Conservation (phyloP, 352 stramenopile species). For the Phytophthora multivora region DNA sequence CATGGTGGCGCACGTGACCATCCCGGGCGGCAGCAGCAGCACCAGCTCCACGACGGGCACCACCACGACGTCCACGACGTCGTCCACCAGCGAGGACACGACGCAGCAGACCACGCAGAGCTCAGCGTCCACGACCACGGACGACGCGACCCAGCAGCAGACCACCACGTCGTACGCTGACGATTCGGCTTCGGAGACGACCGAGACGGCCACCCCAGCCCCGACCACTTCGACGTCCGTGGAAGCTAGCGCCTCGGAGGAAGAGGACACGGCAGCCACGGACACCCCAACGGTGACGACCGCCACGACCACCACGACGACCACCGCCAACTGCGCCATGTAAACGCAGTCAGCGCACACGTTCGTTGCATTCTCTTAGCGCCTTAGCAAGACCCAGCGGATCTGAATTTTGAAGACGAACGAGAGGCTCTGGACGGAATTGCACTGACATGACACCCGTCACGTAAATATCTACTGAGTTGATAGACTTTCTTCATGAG, state of each 20-base stretch:
- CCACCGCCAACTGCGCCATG: conserved; percentile 31
- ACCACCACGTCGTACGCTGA: conserved; percentile 12
- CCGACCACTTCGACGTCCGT: conserved; percentile 20
- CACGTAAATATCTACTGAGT: conserved; percentile 19
- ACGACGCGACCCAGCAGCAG: conserved; percentile 18
- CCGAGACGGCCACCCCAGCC: conserved; percentile 21
- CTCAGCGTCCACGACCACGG: conserved; percentile 9
- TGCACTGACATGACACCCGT: conserved; percentile 16
- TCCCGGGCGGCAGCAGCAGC: conserved; percentile 30
- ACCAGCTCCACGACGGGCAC: conserved; percentile 21
- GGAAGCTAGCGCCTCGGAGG: conserved; percentile 18
- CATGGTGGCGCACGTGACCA: conserved; percentile 44
- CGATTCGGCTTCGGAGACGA: conserved; percentile 9
- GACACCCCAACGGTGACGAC: conserved; percentile 30
- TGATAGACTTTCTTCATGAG: conserved; percentile 23
- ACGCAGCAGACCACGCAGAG: conserved; percentile 22
- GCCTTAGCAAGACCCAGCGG: neutral
- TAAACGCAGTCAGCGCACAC: conserved; percentile 4
- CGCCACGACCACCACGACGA: conserved; percentile 23
- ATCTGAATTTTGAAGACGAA: conserved; percentile 25
- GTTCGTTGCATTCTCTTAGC: conserved; percentile 2
- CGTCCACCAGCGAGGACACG: conserved; percentile 20
- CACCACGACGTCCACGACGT: conserved; percentile 17
- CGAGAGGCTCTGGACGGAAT: conserved; percentile 7
- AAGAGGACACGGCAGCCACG: conserved; percentile 23